A percentile compares a stretch with the other conserved stretches of the same genome.
These are phyloP conservation scores for Poa pratensis DNA, from an alignment of 176 grass and related monocot species.

Conservation along the genomic window DNA sequence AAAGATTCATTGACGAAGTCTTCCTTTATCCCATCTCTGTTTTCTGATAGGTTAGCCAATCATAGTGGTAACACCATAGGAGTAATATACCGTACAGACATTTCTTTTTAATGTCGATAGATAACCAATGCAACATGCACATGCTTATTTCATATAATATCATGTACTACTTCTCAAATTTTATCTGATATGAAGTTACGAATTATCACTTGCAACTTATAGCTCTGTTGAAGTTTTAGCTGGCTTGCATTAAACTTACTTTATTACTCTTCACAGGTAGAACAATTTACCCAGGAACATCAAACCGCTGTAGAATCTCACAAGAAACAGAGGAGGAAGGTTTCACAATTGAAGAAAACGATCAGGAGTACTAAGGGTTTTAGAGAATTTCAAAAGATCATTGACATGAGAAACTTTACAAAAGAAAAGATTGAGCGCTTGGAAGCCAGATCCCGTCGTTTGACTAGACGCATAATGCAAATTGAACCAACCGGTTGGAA, in stretches of 20 bases:
- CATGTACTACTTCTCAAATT: constrained; percentile 28
- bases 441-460: constrained; percentile 71
- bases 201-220: neutral
- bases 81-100: constrained; percentile 3
- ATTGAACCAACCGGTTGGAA: constrained; percentile 99
- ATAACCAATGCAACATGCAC: constrained; percentile 16
- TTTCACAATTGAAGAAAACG: constrained; percentile 91
- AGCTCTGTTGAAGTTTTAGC: neutral
- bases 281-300: constrained; percentile 75
- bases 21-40: constrained; percentile 22
- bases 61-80: constrained; percentile 14
- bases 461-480: constrained; percentile 77
- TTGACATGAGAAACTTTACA: constrained; percentile 84
- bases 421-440: constrained; percentile 90
- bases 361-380: constrained; percentile 87
- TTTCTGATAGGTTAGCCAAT: constrained; percentile 8
- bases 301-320: constrained; percentile 70
- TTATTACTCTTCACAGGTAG: constrained; percentile 62
- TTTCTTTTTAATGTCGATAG: constrained; percentile 30
- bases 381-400: constrained; percentile 81
- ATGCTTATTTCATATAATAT: constrained; percentile 25
- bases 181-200: constrained; percentile 5
- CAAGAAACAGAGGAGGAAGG: constrained; percentile 81
- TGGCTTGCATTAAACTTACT: neutral
- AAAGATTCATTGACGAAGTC: neutral